Evolutionary conservation across 148 eudicot genomes (phyloP).

Genomic region (Fagopyrum tataricum): DNA sequence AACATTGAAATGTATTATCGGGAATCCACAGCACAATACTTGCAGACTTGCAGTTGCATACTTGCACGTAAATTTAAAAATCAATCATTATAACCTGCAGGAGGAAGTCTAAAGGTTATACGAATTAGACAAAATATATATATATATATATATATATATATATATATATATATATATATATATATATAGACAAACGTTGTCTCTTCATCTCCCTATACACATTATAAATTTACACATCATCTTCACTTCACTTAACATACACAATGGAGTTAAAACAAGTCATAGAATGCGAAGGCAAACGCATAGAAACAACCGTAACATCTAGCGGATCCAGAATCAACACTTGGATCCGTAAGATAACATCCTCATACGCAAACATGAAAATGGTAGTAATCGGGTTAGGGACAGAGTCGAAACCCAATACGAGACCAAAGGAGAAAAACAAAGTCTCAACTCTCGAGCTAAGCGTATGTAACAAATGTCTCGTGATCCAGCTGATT

Average conservation of each 20-base stretch:
- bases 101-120: too few relatives aligned
- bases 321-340: neutral
- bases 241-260: neutral
- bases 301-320: neutral
- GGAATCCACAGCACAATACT: too few relatives aligned
- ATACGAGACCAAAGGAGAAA: conserved; percentile 21
- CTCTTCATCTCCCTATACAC: neutral
- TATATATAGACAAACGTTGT: too few relatives aligned
- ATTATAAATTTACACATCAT: neutral
- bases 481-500: conserved; percentile 54
- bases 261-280: neutral
- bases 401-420: conserved; percentile 57
- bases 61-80: too few relatives aligned
- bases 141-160: too few relatives aligned
- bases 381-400: conserved; percentile 32
- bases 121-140: too few relatives aligned
- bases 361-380: neutral
- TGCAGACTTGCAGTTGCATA: too few relatives aligned
- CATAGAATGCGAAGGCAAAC: neutral
- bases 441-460: conserved; percentile 65
- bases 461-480: conserved; percentile 44
- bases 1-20: too few relatives aligned
- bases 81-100: too few relatives aligned
- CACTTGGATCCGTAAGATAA: conserved; percentile 7
- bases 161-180: too few relatives aligned